Conservation (phyloP, 306 rosid genomes). For the Acmispon strigosus region DNA sequence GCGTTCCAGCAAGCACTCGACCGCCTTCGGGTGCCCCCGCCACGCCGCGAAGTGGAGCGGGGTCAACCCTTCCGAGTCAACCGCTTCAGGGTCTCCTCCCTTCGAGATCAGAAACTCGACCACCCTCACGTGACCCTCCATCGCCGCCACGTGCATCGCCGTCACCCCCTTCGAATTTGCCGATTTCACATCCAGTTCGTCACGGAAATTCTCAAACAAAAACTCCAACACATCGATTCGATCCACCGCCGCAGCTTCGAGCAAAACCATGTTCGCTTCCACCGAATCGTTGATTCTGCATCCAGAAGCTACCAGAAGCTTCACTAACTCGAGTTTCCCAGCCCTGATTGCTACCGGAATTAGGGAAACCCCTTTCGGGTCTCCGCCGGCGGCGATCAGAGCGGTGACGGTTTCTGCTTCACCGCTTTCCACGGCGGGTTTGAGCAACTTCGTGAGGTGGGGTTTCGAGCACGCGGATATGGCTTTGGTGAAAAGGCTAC, state of each 20-base stretch:
- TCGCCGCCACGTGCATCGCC: slow-evolving; percentile 63
- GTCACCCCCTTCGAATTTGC: slow-evolving; percentile 37
- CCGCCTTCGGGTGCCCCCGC: slow-evolving; percentile 45
- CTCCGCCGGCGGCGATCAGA: slow-evolving; percentile 57
- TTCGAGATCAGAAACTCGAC: slow-evolving; percentile 36
- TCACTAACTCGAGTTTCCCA: slow-evolving; percentile 33
- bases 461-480: slow-evolving; percentile 41
- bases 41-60: slow-evolving; percentile 74
- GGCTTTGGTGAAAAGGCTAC: slow-evolving; percentile 31
- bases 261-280: slow-evolving; percentile 30
- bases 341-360: slow-evolving; percentile 35
- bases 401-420: slow-evolving; percentile 28
- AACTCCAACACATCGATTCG: slow-evolving; percentile 55
- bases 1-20: slow-evolving; percentile 41
- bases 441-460: slow-evolving; percentile 44
- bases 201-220: slow-evolving; percentile 7
- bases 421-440: slow-evolving; percentile 40
- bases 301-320: slow-evolving; percentile 45
- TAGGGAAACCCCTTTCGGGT: slow-evolving; percentile 36
- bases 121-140: slow-evolving; percentile 38
- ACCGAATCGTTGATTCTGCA: slow-evolving; percentile 26
- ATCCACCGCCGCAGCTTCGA: slow-evolving; percentile 46
- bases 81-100: slow-evolving; percentile 46
- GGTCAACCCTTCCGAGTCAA: slow-evolving; percentile 46
- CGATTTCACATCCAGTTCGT: slow-evolving; percentile 29